Conservation (phyloP, 2,329 filamentous ascomycete species). For the Ceratocystiopsis sp. region DNA sequence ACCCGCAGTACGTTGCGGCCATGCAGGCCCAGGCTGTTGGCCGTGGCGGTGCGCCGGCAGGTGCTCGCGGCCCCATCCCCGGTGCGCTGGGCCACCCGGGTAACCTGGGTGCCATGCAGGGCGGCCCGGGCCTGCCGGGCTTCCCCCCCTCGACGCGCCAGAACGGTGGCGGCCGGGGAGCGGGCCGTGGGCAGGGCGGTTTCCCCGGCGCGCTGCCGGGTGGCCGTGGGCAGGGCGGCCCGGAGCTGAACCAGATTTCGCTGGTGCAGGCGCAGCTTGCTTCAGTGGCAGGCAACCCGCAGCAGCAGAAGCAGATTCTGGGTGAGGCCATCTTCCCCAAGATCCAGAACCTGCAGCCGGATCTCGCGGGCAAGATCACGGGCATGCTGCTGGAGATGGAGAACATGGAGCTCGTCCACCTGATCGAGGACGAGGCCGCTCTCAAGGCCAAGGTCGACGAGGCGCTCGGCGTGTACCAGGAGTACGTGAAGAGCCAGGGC, state of each 20-base stretch:
- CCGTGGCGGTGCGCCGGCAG: slow-evolving; percentile 46
- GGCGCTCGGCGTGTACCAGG: slow-evolving; percentile 91
- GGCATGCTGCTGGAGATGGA: slow-evolving; percentile 99
- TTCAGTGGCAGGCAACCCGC: slow-evolving; percentile 29
- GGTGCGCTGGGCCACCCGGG: slow-evolving; percentile 22
- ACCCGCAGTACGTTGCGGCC: slow-evolving; percentile 64
- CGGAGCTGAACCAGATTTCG: slow-evolving; percentile 23
- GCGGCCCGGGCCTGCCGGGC: slow-evolving; percentile 34
- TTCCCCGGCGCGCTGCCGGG: slow-evolving; percentile 15
- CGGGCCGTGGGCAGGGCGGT: slow-evolving; percentile 22
- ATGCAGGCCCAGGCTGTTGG: slow-evolving; percentile 55
- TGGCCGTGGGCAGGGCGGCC: slow-evolving; percentile 16
- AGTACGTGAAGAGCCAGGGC: slow-evolving; percentile 83
- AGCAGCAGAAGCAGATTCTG: slow-evolving; percentile 95
- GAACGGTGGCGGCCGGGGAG: slow-evolving; percentile 24
- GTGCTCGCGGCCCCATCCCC: slow-evolving; percentile 56
- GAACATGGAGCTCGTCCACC: slow-evolving; percentile 78
- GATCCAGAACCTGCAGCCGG: slow-evolving; percentile 86
- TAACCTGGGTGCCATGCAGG: slow-evolving; percentile 33
- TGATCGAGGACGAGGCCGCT: slow-evolving; percentile 82
- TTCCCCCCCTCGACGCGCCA: slow-evolving; percentile 38
- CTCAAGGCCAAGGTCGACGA: slow-evolving; percentile 94
- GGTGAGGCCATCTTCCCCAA: slow-evolving; percentile 97
- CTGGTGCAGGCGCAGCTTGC: slow-evolving; percentile 42
- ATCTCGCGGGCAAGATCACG: slow-evolving; percentile 96